These are phyloP conservation scores for Monosporascus sp. DNA, from an alignment of 2,329 filamentous ascomycete genomes.

Conservation along the genomic window DNA sequence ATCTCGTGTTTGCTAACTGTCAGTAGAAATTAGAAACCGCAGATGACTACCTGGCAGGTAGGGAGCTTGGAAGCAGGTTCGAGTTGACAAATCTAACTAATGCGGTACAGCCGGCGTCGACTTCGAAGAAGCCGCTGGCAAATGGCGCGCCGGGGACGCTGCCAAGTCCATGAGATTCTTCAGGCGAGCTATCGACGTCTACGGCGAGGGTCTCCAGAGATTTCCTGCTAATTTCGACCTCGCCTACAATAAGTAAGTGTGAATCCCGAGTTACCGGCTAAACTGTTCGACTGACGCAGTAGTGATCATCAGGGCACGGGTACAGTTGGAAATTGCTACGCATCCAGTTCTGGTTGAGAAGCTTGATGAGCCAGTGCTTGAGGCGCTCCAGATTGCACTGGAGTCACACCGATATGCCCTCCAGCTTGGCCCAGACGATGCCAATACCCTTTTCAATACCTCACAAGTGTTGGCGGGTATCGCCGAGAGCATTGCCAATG, in stretches of 20 bases:
- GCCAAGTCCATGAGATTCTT: slow-evolving; percentile 54
- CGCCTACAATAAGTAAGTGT: slow-evolving; percentile 65
- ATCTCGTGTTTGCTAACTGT: background rate
- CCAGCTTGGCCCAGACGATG: slow-evolving; percentile 53
- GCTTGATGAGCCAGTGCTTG: slow-evolving; percentile 46
- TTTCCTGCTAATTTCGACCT: slow-evolving; percentile 63
- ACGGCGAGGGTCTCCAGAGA: slow-evolving; percentile 56
- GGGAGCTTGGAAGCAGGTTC: slow-evolving; percentile 3
- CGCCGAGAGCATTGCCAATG: slow-evolving; percentile 53
- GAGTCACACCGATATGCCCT: slow-evolving; percentile 60
- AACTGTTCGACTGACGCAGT: background rate
- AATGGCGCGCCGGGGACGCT: slow-evolving; percentile 68
- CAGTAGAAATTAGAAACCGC: slow-evolving; percentile 50
- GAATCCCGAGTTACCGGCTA: slow-evolving; percentile 5
- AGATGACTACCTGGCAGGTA: slow-evolving; percentile 62
- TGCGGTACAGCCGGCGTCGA: slow-evolving; percentile 53
- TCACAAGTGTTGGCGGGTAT: slow-evolving; percentile 64
- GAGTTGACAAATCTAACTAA: background rate
- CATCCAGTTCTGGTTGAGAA: slow-evolving; percentile 57
- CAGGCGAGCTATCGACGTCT: slow-evolving; percentile 60
- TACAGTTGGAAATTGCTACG: slow-evolving; percentile 66
- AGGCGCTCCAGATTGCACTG: slow-evolving; percentile 55
- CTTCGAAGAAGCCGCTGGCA: slow-evolving; percentile 66
- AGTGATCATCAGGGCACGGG: slow-evolving; percentile 48
- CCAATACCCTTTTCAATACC: slow-evolving; percentile 67